These are phyloP conservation scores for Cucurbitaria berberidis DNA, from an alignment of 2,329 filamentous ascomycete genomes.

Conservation along the genomic window DNA sequence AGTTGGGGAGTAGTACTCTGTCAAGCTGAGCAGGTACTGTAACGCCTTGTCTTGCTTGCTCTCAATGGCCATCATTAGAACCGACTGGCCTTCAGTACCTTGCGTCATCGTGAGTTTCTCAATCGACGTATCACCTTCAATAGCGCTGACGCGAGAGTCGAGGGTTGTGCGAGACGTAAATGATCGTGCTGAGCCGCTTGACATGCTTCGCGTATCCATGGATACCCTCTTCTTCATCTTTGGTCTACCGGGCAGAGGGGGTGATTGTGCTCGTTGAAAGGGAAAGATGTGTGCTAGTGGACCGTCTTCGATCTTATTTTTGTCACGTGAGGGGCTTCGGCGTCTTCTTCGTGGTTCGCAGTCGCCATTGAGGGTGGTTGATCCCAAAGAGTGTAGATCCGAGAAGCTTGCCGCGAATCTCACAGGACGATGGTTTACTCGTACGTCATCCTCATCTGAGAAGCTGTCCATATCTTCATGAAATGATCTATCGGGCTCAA, in stretches of 20 bases:
- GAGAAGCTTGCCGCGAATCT: constrained; percentile 41
- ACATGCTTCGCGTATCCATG: constrained; percentile 88
- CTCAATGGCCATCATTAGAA: constrained; percentile 65
- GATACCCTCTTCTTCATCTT: constrained; percentile 77
- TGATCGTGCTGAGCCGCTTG: constrained; percentile 83
- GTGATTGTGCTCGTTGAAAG: constrained; percentile 71
- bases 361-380: constrained; percentile 41
- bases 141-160: constrained; percentile 64
- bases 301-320: constrained; percentile 38
- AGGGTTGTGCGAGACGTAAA: constrained; percentile 82
- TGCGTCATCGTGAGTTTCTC: constrained; percentile 77
- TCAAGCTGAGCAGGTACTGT: constrained; percentile 77
- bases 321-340: constrained; percentile 26
- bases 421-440: constrained; percentile 33
- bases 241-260: constrained; percentile 55
- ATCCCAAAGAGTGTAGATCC: constrained; percentile 33
- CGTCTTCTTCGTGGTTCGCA: constrained; percentile 25
- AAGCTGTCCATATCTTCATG: constrained; percentile 39
- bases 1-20: constrained; percentile 74
- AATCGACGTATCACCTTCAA: constrained; percentile 87
- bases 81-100: constrained; percentile 75
- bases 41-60: constrained; percentile 73
- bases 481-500: constrained; percentile 70
- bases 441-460: constrained; percentile 36
- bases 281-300: constrained; percentile 85